phyloP scores from a whole-genome alignment of 148 eudicot species.

The Heliamphora exappendiculata region DNA sequence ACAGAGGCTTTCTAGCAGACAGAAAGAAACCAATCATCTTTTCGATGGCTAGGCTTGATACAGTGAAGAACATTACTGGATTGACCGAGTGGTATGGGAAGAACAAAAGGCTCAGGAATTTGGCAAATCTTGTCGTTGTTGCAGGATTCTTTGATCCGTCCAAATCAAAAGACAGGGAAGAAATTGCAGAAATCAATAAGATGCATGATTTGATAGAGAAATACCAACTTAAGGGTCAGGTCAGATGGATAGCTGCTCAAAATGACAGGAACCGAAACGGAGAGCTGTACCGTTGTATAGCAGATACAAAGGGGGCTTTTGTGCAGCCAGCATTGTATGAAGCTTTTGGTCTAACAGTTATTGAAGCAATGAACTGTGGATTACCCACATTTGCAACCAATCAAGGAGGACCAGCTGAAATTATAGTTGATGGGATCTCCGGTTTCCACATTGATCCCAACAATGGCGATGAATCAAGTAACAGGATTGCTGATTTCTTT shows the following conservation, averaged over 20 bases:
- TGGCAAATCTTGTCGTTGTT: constrained; percentile 53
- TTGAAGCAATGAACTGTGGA: constrained; percentile 72
- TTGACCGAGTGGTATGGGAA: constrained; percentile 53
- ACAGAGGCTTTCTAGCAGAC: constrained; percentile 57
- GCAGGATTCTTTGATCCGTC: constrained; percentile 56
- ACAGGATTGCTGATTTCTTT: constrained; percentile 54
- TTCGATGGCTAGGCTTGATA: constrained; percentile 72
- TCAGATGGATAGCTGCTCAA: constrained; percentile 70
- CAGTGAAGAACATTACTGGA: constrained; percentile 62
- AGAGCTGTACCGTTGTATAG: constrained; percentile 52
- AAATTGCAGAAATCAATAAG: constrained; percentile 49
- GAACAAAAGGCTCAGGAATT: constrained; percentile 38
- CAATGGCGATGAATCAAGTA: constrained; percentile 43
- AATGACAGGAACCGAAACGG: constrained; percentile 51
- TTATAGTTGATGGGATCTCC: constrained; percentile 47
- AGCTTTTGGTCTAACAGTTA: constrained; percentile 62
- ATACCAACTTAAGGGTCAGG: constrained; percentile 52
- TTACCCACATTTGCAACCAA: constrained; percentile 61
- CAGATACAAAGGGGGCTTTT: constrained; percentile 59
- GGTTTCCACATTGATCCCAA: constrained; percentile 57
- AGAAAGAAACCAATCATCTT: constrained; percentile 54
- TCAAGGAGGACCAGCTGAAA: constrained; percentile 70
- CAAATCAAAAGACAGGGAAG: constrained; percentile 65
- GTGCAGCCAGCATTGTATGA: constrained; percentile 72
- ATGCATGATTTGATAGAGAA: constrained; percentile 48